These are phyloP conservation scores for Hyaloscypha bicolor DNA, from an alignment of 495 filamentous ascomycete species.

Conservation along the genomic window DNA sequence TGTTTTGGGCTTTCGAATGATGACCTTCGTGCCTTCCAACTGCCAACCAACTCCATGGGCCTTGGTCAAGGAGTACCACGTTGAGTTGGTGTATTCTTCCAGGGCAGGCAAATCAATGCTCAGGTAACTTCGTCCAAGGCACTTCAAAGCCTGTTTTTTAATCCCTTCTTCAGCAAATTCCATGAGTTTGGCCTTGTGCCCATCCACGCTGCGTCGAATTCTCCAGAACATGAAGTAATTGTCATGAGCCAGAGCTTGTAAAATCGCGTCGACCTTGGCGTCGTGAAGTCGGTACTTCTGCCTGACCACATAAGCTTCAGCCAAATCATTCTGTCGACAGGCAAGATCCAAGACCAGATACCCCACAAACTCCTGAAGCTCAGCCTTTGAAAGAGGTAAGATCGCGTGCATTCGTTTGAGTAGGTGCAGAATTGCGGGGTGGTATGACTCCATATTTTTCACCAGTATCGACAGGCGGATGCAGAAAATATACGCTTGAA, in stretches of 20 bases:
- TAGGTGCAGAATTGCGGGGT: conserved; percentile 80
- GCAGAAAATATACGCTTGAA: conserved; percentile 76
- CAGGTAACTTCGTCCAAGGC: conserved; percentile 81
- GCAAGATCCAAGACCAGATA: conserved; percentile 89
- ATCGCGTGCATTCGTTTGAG: conserved; percentile 68
- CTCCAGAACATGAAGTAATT: conserved; percentile 82
- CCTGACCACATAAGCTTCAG: conserved; percentile 67
- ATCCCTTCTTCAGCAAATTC: conserved; percentile 75
- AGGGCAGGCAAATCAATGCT: conserved; percentile 66
- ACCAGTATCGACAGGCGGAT: conserved; percentile 79
- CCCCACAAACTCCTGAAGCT: conserved; percentile 73
- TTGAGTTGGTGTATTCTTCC: conserved; percentile 58
- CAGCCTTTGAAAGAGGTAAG: conserved; percentile 63
- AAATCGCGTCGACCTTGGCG: conserved; percentile 62
- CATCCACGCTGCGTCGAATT: conserved; percentile 70
- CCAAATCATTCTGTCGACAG: conserved; percentile 77
- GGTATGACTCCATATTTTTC: conserved; percentile 82
- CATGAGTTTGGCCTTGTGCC: conserved; percentile 73
- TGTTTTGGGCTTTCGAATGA: conserved; percentile 65
- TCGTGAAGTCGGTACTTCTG: conserved; percentile 59
- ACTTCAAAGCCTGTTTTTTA: conserved; percentile 74
- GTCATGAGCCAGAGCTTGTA: conserved; percentile 73
- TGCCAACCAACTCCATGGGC: conserved; percentile 80
- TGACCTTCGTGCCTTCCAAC: conserved; percentile 64
- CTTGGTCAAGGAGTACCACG: conserved; percentile 69